Base-by-base conservation (phyloP, 73 alveolate genomes). In the Symbiodinium pilosum region DNA sequence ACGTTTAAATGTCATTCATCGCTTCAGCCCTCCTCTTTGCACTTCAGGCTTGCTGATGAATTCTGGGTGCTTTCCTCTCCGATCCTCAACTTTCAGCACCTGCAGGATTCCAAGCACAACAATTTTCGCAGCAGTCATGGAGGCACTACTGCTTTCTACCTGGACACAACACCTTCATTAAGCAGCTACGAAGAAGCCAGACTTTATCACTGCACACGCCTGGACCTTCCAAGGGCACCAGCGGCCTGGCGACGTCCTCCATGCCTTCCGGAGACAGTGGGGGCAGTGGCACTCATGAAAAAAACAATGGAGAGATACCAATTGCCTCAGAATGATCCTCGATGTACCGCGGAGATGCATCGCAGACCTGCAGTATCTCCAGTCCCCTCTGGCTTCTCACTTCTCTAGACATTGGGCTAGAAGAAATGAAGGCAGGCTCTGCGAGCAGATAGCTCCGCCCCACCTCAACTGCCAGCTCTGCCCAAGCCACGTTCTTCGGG, bases 21-120 rank as follows among this genome's bases (percentile, higher is more conserved):
- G 81, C 81, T 64, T 64, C 81, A 64, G 81, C 81, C 81, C 81
- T 9, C 81, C 81, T 64, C 81, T 26, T 18, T 24, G 34, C 14
- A 14, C 6, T n/a, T 26, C 81, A 64, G 81, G 81, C 81, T 64
- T 64, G 81, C 81, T 64, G 81, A 64, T 64, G 81, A 64, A 64
- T n/a, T 64, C 81, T 64, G 81, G 81, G 38, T n/a, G 81, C 81
- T 64, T 64, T 34, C 81, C 81, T 64, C 81, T 64, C 81, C 81
- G 81, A 28, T 64, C 81, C 81, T 64, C 81, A 64, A 64, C 81
- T 64, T 64, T 64, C 20, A 64, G 81, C 81, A 64, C 81, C 81
- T 64, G 81, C 81, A 64, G 59, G 59, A n/a, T 47, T 47, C 59
- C 59, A 47, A 47, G n/a, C n/a, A n/a, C n/a, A n/a, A n/a, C n/a